Evolutionary conservation across 305 asterid genomes (phyloP), one percentile per base, ranked within the genome.

Genomic region (Rubia peregrina): DNA sequence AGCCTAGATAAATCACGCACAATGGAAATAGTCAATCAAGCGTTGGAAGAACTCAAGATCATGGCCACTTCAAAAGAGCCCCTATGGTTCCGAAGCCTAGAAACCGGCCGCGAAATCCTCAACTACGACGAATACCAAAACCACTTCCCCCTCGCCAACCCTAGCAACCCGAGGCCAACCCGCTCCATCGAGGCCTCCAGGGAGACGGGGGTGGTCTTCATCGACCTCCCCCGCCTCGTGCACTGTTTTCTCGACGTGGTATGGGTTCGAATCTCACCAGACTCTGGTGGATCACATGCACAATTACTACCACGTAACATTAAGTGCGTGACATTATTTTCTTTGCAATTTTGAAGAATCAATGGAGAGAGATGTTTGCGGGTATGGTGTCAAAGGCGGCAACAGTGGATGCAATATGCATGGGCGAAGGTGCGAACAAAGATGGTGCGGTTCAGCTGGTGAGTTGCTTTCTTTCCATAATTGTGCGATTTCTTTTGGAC

Each of bases 301-400:
- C 38, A 3, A 33, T 33, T 33, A 33, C 5, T 33, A 5, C 6
- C 38, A 33, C 38, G 6, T 33, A 4, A 3, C 6, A 3, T 33
- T 33, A 3, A 33, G 6, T 33, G 38, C 0, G 38, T 33, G 38
- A 33, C 38, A 33, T 33, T 3, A 3, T 33, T 33, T 33, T 33
- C 0, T 33, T 33, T 5, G 38, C 38, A 33, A 33, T 33, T 5
- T n/a, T 7, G 10, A 3, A 92, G 98, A 87, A 89, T 73, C 94
- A 83, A 74, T 92, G 97, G 98, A 86, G 84, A 73, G 92, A 87
- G 71, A 65, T 90, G 85, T 92, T 92, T 76, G 90, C 96, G 59
- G 76, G 90, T 78, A 73, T 90, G 86, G 75, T 92, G 49, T 81
- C 95, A 13, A 86, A 81, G 81, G 95, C 96, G 55, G 85, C 87